Percentiles rank a stretch among this genome's conserved stretches.
phyloP scores from a whole-genome alignment of 805 yeast genomes.

The Monosporozyma solicola region DNA sequence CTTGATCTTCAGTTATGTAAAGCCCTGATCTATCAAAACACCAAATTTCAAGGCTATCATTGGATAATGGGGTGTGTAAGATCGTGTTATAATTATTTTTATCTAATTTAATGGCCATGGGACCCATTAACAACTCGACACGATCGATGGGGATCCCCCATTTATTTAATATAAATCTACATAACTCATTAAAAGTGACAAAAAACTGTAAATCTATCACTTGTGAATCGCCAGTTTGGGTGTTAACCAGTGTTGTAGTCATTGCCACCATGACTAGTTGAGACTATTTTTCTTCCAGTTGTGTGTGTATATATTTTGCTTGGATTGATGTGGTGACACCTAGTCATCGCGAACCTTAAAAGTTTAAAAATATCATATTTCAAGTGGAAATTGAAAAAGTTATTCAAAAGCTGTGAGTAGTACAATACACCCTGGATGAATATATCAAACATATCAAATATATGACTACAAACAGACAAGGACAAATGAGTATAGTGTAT shows the following conservation, averaged over 20 bases:
- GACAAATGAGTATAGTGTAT: conserved; percentile 14
- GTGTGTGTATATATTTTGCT: background rate
- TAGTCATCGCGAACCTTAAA: background rate
- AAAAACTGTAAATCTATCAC: conserved; percentile 33
- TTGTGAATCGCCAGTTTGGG: conserved; percentile 37
- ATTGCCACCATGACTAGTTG: background rate
- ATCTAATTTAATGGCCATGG: background rate
- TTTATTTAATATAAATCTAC: conserved; percentile 33
- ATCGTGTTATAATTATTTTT: background rate
- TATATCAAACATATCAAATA: too few relatives aligned
- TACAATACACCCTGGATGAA: too few relatives aligned
- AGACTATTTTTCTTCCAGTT: too few relatives aligned
- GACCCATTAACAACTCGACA: background rate
- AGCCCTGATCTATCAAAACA: background rate
- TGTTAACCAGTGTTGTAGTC: conserved; percentile 27
- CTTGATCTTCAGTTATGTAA: background rate
- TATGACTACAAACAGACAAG: background rate
- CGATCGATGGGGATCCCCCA: conserved; percentile 17
- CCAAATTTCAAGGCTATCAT: background rate
- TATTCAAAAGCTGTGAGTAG: too few relatives aligned
- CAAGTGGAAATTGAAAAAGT: background rate
- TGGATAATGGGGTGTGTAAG: background rate
- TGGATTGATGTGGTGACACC: background rate
- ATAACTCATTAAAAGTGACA: conserved; percentile 35
- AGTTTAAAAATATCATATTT: background rate